These are phyloP conservation scores for Diplodia intermedia DNA, from an alignment of 2,329 filamentous ascomycete genomes.

Conservation along the genomic window DNA sequence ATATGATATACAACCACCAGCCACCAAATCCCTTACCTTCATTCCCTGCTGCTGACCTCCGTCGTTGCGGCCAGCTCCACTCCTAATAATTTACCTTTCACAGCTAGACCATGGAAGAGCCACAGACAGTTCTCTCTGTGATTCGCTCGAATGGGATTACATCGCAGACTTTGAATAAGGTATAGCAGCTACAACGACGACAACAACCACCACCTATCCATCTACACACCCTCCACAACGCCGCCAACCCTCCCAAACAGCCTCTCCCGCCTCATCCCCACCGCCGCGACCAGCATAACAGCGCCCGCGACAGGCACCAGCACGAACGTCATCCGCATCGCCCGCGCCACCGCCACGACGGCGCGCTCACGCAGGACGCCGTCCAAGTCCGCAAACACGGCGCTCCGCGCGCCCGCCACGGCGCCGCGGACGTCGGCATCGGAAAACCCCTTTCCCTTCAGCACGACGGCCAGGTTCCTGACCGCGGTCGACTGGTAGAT, in stretches of 20 bases:
- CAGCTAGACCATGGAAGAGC: too few relatives aligned
- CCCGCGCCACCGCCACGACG: not conserved
- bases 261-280: not conserved
- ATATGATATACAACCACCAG: too few relatives aligned
- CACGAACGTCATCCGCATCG: not conserved
- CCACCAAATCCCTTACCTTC: too few relatives aligned
- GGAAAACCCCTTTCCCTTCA: not conserved
- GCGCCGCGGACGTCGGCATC: not conserved
- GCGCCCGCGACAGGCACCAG: not conserved
- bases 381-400: not conserved
- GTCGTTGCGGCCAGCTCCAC: too few relatives aligned
- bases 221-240: not conserved
- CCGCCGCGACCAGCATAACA: not conserved
- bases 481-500: slow-evolving; percentile 33
- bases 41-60: too few relatives aligned
- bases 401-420: not conserved
- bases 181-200: too few relatives aligned
- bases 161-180: too few relatives aligned
- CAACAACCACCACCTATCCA: too few relatives aligned
- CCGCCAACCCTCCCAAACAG: not conserved
- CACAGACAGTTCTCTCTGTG: too few relatives aligned
- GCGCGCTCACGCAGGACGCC: not conserved
- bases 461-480: slow-evolving; percentile 27
- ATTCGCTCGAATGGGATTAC: too few relatives aligned
- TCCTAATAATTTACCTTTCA: too few relatives aligned